Conservation (phyloP, 2,329 filamentous ascomycete species). For the Lasiodiplodia sp. region DNA sequence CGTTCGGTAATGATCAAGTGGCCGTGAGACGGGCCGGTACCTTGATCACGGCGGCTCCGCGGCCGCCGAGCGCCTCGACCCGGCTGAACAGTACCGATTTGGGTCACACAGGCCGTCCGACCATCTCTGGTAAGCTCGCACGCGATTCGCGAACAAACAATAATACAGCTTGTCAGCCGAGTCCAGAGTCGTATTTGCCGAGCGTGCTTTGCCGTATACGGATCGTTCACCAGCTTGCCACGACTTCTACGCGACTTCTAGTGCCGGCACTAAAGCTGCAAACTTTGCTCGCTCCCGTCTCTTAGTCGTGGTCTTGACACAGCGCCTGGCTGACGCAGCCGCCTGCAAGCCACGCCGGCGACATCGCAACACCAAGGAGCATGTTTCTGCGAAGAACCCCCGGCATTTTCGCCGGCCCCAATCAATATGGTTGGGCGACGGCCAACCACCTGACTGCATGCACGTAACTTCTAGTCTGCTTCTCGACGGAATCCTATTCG, state of each 20-base stretch:
- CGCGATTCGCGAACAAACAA: neutral
- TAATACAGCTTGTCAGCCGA: neutral
- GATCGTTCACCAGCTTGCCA: neutral
- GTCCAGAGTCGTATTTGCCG: neutral
- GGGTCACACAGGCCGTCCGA: neutral
- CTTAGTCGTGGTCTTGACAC: neutral
- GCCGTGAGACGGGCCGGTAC: conserved; percentile 12
- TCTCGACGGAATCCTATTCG: neutral
- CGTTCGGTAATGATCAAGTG: conserved; percentile 13
- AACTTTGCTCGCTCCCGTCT: conserved; percentile 8
- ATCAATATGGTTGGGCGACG: conserved; percentile 1
- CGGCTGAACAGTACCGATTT: neutral
- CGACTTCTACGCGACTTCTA: conserved; percentile 6
- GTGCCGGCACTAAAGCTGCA: conserved; percentile 6
- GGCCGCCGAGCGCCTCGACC: neutral
- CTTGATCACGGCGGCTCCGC: conserved; percentile 15
- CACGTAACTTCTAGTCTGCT: conserved; percentile 1
- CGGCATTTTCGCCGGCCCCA: conserved; percentile 21
- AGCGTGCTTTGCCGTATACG: neutral
- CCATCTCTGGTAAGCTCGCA: neutral
- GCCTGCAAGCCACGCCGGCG: conserved; percentile 10
- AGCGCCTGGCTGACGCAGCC: neutral
- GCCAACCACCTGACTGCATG: conserved; percentile 1
- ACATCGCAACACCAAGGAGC: conserved; percentile 5
- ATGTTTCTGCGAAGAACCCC: conserved; percentile 14